phyloP scores from a whole-genome alignment of 2,329 filamentous ascomycete genomes.

The Tetracladium maxilliforme region DNA sequence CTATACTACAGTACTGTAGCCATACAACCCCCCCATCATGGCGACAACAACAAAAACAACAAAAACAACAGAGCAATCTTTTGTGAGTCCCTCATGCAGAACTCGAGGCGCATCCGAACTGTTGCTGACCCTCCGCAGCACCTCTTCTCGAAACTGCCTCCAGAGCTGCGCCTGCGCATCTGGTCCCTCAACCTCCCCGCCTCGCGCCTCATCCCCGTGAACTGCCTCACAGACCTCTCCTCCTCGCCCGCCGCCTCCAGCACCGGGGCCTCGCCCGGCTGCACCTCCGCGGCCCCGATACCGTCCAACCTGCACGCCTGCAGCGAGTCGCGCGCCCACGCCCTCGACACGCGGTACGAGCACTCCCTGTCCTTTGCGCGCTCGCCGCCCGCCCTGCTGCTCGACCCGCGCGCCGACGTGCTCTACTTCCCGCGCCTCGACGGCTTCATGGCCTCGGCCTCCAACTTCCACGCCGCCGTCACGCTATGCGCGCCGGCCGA shows the following conservation, averaged over 20 bases:
- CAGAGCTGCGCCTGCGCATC: conserved; percentile 18
- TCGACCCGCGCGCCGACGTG: conserved; percentile 25
- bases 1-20: no score
- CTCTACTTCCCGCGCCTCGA: conserved; percentile 30
- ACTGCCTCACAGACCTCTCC: not conserved
- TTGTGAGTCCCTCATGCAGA: no score
- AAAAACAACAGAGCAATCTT: no score
- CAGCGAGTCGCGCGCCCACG: conserved; percentile 28
- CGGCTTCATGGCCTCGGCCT: conserved; percentile 27
- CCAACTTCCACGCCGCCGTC: conserved; percentile 28
- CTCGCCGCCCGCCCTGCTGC: conserved; percentile 23
- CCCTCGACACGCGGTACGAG: conserved; percentile 23
- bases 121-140: no score
- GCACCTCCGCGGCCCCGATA: conserved; percentile 23
- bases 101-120: no score
- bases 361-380: conserved; percentile 26
- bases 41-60: no score
- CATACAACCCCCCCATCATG: no score
- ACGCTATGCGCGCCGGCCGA: conserved; percentile 24
- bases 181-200: conserved; percentile 24
- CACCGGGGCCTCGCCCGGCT: conserved; percentile 18
- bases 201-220: conserved; percentile 22
- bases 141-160: conserved; percentile 5
- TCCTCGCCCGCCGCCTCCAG: no score
- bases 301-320: conserved; percentile 30